Conservation (phyloP, 2,329 filamentous ascomycete genomes). For the Pseudogymnoascus sp. region DNA sequence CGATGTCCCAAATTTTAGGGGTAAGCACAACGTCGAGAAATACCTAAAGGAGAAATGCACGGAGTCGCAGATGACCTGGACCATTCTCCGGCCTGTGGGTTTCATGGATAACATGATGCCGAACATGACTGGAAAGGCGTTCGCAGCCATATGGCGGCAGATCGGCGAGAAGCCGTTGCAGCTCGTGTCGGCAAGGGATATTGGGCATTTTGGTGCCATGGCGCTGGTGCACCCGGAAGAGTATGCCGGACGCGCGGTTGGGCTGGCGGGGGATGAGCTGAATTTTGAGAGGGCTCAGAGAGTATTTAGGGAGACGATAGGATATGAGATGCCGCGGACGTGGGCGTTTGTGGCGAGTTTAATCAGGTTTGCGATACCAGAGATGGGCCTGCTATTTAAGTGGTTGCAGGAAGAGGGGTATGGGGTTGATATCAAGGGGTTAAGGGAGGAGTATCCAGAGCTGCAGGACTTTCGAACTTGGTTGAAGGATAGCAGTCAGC, state of each 20-base stretch:
- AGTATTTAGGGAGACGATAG: slow-evolving; percentile 26
- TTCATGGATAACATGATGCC: slow-evolving; percentile 43
- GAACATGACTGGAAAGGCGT: slow-evolving; percentile 20
- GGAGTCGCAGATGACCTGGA: slow-evolving; percentile 40
- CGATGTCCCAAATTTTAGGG: slow-evolving; percentile 51
- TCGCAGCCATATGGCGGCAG: slow-evolving; percentile 21
- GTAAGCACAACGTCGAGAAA: slow-evolving; percentile 53
- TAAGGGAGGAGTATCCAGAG: slow-evolving; percentile 34
- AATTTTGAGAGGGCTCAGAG: slow-evolving; percentile 27
- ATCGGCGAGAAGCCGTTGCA: slow-evolving; percentile 29
- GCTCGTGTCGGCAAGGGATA: slow-evolving; percentile 35
- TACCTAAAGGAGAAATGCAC: slow-evolving; percentile 40
- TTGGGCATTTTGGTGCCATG: slow-evolving; percentile 38
- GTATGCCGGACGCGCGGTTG: slow-evolving; percentile 32
- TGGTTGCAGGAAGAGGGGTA: slow-evolving; percentile 26
- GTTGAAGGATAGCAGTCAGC: slow-evolving; percentile 31
- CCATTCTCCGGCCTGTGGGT: slow-evolving; percentile 45
- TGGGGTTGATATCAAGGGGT: slow-evolving; percentile 27
- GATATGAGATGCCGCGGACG: slow-evolving; percentile 24
- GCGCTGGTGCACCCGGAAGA: slow-evolving; percentile 32
- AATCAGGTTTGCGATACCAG: slow-evolving; percentile 20
- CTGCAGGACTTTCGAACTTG: slow-evolving; percentile 38
- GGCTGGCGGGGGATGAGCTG: slow-evolving; percentile 38
- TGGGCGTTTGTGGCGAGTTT: slow-evolving; percentile 21
- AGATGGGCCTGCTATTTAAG: slow-evolving; percentile 26